phyloP scores from a whole-genome alignment of 768 basidiomycete species.

The Russula dissimulans region DNA sequence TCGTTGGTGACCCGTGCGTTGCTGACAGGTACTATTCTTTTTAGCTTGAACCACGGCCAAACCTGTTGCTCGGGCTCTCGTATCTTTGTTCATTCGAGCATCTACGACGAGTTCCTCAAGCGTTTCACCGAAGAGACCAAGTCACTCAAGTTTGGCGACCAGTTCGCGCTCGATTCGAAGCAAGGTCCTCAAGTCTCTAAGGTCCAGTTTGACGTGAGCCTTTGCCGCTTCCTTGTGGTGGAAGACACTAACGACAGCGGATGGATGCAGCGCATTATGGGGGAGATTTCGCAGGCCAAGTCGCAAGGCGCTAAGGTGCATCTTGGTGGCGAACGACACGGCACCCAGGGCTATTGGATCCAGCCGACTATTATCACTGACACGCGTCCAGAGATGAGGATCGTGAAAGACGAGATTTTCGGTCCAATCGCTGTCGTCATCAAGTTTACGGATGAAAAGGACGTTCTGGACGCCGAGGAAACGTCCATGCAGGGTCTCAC shows the following conservation, averaged over 20 bases:
- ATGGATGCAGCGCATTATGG: constrained; percentile 41
- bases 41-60: constrained; percentile 67
- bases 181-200: constrained; percentile 79
- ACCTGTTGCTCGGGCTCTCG: constrained; percentile 74
- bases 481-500: constrained; percentile 62
- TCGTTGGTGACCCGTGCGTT: too few species aligned
- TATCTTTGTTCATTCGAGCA: constrained; percentile 66
- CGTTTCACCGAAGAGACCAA: constrained; percentile 46
- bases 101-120: constrained; percentile 71
- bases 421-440: constrained; percentile 58
- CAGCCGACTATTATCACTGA: constrained; percentile 54
- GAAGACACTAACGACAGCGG: not conserved
- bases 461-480: too few species aligned
- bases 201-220: constrained; percentile 55
- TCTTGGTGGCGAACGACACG: constrained; percentile 43
- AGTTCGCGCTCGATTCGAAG: constrained; percentile 47
- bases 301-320: constrained; percentile 47
- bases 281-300: constrained; percentile 52
- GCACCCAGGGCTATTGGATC: constrained; percentile 55
- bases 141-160: constrained; percentile 59
- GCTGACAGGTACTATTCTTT: too few species aligned
- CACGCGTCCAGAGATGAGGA: constrained; percentile 45
- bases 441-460: constrained; percentile 30
- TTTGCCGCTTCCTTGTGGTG: not conserved
- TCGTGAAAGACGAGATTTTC: constrained; percentile 53